Evolutionary conservation across 2,329 filamentous ascomycete species (phyloP).

Genomic region (Hirsutella thompsonii): DNA sequence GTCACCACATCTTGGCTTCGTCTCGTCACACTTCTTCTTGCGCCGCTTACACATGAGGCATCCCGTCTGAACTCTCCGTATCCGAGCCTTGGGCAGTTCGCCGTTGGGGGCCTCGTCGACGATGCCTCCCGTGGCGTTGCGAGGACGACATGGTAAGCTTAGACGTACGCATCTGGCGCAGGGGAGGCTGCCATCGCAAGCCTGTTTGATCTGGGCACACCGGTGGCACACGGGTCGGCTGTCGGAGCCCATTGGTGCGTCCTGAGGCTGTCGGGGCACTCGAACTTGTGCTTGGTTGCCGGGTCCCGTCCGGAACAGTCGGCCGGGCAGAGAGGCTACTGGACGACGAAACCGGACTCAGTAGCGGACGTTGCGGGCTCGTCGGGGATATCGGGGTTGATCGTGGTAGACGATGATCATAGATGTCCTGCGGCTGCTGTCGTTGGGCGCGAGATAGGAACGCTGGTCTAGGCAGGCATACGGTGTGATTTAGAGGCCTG

Average conservation of each 20-base stretch:
- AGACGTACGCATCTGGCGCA: slow-evolving; percentile 20
- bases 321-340: background rate
- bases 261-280: no score
- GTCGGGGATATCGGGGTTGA: no score
- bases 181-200: slow-evolving; percentile 18
- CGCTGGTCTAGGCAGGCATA: no score
- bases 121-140: slow-evolving; percentile 8
- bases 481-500: no score
- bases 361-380: no score
- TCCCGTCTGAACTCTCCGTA: slow-evolving; percentile 22
- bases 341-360: no score
- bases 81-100: slow-evolving; percentile 18
- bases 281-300: background rate
- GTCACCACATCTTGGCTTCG: slow-evolving; percentile 26
- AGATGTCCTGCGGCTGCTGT: no score
- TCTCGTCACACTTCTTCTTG: slow-evolving; percentile 35
- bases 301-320: background rate
- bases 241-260: slow-evolving; percentile 13
- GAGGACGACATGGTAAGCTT: slow-evolving; percentile 17
- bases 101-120: slow-evolving; percentile 3
- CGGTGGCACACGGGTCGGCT: slow-evolving; percentile 18
- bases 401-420: no score
- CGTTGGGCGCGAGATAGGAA: no score
- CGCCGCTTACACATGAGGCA: slow-evolving; percentile 31
- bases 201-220: slow-evolving; percentile 23